Conservation (phyloP, 2,329 filamentous ascomycete genomes). For the Epichloe hybrida region DNA sequence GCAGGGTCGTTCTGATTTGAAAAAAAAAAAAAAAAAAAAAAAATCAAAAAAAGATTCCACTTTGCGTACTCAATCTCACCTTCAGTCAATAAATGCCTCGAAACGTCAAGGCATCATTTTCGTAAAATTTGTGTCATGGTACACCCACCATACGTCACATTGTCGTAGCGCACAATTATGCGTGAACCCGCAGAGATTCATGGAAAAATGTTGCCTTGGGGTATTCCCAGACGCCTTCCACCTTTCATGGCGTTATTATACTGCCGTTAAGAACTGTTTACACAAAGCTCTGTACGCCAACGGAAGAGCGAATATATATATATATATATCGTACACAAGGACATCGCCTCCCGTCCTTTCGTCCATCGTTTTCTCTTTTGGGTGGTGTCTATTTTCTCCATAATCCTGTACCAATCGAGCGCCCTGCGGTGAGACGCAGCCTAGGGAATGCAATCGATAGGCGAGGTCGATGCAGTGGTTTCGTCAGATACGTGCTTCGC, state of each 20-base stretch:
- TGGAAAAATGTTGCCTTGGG: slow-evolving; percentile 11
- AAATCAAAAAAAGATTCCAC: background rate
- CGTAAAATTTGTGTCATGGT: too few species aligned
- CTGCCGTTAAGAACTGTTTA: slow-evolving; percentile 25
- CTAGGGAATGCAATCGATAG: background rate
- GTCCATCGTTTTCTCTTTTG: background rate
- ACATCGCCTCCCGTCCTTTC: background rate
- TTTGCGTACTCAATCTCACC: background rate
- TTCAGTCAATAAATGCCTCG: too few species aligned
- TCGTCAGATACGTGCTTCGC: background rate
- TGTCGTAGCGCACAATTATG: background rate
- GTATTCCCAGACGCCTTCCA: slow-evolving; percentile 16
- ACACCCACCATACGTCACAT: background rate
- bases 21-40: background rate
- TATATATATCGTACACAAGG: slow-evolving; percentile 26
- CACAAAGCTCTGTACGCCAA: slow-evolving; percentile 27
- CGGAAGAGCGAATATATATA: slow-evolving; percentile 18
- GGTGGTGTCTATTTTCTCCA: background rate
- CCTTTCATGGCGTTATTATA: slow-evolving; percentile 15
- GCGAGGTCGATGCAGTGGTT: background rate
- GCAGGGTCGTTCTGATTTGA: background rate
- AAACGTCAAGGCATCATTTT: too few species aligned
- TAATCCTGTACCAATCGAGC: background rate
- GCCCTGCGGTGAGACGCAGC: background rate
- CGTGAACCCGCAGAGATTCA: slow-evolving; percentile 15